These are phyloP conservation scores for Cyberlindnera mississippiensis DNA, from an alignment of 805 yeast species.

Conservation along the genomic window DNA sequence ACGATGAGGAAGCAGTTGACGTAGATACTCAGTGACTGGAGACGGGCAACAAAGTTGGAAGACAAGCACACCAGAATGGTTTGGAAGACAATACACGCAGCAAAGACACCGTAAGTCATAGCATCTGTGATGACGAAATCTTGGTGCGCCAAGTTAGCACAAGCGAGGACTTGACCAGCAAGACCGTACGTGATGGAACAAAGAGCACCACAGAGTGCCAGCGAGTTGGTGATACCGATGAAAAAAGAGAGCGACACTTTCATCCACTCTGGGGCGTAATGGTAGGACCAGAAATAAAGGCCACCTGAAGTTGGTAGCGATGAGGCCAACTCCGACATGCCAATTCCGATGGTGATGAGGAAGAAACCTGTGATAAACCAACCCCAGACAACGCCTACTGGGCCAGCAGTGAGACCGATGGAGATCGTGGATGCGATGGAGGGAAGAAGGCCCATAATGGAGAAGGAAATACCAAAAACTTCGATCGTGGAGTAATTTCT, in stretches of 20 bases:
- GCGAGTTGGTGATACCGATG: slow-evolving; percentile 62
- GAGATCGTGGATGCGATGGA: slow-evolving; percentile 50
- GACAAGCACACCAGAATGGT: too few species aligned
- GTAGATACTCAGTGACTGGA: slow-evolving; percentile 44
- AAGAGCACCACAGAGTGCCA: slow-evolving; percentile 59
- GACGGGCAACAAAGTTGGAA: too few species aligned
- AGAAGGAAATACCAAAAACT: slow-evolving; percentile 63
- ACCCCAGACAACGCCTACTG: slow-evolving; percentile 59
- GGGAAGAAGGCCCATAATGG: slow-evolving; percentile 63
- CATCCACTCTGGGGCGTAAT: slow-evolving; percentile 52
- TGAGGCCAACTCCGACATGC: slow-evolving; percentile 59
- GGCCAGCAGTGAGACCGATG: slow-evolving; percentile 52
- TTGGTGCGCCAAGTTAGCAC: slow-evolving; percentile 43
- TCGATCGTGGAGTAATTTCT: slow-evolving; percentile 54
- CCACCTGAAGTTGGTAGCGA: slow-evolving; percentile 73
- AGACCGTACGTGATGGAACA: slow-evolving; percentile 67
- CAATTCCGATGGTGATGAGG: slow-evolving; percentile 48
- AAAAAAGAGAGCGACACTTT: slow-evolving; percentile 52
- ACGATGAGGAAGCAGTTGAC: slow-evolving; percentile 48
- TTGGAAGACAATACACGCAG: slow-evolving; percentile 48
- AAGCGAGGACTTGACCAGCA: slow-evolving; percentile 51
- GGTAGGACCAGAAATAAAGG: slow-evolving; percentile 56
- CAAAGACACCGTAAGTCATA: slow-evolving; percentile 55
- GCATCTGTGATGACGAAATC: slow-evolving; percentile 40
- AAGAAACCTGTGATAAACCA: slow-evolving; percentile 57